phyloP scores from a whole-genome alignment of 768 basidiomycete species.

The Nevesoporus exiguus region DNA sequence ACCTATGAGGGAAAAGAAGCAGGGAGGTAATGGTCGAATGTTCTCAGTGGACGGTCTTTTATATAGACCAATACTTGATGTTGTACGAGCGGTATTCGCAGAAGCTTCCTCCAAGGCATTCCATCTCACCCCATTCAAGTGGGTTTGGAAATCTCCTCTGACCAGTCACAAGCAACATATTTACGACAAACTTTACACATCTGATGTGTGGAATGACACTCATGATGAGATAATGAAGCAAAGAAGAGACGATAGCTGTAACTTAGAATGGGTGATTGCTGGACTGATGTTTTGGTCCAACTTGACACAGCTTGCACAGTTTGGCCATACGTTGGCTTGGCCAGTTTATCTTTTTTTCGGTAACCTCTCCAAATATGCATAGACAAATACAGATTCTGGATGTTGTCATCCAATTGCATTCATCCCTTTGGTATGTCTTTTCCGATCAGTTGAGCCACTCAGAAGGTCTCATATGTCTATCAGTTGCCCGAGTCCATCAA shows the following conservation, averaged over 20 bases:
- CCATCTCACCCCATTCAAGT: neutral
- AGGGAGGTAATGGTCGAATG: neutral
- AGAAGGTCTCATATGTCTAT: neutral
- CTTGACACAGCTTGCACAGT: conserved; percentile 8
- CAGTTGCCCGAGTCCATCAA: neutral
- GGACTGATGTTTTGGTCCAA: conserved; percentile 17
- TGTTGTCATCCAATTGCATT: conserved; percentile 24
- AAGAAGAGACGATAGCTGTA: neutral
- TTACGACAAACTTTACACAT: neutral
- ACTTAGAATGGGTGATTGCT: conserved; percentile 10
- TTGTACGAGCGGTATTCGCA: neutral
- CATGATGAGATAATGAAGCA: neutral
- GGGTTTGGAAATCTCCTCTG: neutral
- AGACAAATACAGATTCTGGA: neutral
- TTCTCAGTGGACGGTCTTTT: neutral
- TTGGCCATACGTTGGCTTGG: conserved; percentile 16
- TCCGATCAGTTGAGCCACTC: neutral
- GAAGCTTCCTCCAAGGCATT: neutral
- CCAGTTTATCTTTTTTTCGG: neutral
- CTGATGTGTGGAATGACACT: neutral
- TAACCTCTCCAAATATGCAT: conserved; percentile 6
- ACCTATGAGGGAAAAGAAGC: neutral
- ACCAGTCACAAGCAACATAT: neutral
- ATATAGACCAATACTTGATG: neutral
- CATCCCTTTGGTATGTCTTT: conserved; percentile 12